These are phyloP conservation scores for Dryadomyces sulphureus DNA, from an alignment of 2,329 filamentous ascomycete species.

Conservation along the genomic window DNA sequence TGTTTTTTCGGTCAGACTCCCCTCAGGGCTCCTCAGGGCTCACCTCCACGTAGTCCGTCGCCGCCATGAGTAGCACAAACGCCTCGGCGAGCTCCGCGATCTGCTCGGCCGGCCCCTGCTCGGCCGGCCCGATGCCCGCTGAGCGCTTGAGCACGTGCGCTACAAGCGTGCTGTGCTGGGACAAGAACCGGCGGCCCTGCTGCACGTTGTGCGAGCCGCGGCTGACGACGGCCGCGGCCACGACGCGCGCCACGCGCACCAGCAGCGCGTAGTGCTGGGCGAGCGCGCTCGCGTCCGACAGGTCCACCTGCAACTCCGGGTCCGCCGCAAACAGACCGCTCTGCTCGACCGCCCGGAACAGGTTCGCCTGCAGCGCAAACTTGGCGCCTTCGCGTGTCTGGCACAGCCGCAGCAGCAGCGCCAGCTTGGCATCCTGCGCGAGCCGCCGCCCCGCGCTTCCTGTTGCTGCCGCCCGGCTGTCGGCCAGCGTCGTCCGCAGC, in stretches of 20 bases:
- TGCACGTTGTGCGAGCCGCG: slow-evolving; percentile 71
- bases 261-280: slow-evolving; percentile 75
- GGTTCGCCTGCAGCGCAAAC: slow-evolving; percentile 73
- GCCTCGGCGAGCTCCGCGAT: slow-evolving; percentile 70
- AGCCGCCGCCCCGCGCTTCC: slow-evolving; percentile 27
- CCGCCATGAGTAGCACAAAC: slow-evolving; percentile 67
- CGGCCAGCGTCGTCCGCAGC: slow-evolving; percentile 60
- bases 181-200: slow-evolving; percentile 66
- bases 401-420: slow-evolving; percentile 69
- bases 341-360: slow-evolving; percentile 67
- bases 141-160: slow-evolving; percentile 83
- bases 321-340: slow-evolving; percentile 82
- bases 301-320: slow-evolving; percentile 73
- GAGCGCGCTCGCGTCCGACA: slow-evolving; percentile 45
- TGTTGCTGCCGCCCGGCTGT: slow-evolving; percentile 41
- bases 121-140: slow-evolving; percentile 44
- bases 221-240: slow-evolving; percentile 68
- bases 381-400: slow-evolving; percentile 75
- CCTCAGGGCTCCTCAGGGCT: too few species aligned
- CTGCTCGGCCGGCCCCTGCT: slow-evolving; percentile 34
- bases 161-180: slow-evolving; percentile 69
- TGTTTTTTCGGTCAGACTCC: too few species aligned
- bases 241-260: slow-evolving; percentile 62
- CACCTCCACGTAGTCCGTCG: slow-evolving; percentile 79
- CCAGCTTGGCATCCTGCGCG: slow-evolving; percentile 56